Percentiles rank a stretch among this genome's conserved stretches.
Evolutionary conservation across 306 rosid species (phyloP).

Genomic region (Begonia fuchsioides): DNA sequence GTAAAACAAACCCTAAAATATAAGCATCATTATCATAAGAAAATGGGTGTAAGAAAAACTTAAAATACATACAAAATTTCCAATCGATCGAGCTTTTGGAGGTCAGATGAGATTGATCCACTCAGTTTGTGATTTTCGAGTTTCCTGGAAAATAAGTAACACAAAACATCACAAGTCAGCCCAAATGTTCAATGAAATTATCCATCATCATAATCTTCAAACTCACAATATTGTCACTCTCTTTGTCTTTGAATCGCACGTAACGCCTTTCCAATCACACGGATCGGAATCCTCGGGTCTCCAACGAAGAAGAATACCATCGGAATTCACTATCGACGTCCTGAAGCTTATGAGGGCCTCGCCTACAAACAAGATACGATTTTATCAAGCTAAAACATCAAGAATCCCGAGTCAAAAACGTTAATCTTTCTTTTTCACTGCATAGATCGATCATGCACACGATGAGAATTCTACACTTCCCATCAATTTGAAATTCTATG

Average conservation of each 20-base stretch:
- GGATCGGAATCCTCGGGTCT: conserved; percentile 89
- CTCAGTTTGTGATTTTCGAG: conserved; percentile 61
- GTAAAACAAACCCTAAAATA: no score
- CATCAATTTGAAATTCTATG: no score
- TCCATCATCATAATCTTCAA: background rate
- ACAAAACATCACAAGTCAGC: background rate
- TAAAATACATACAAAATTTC: conserved; percentile 56
- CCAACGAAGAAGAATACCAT: conserved; percentile 64
- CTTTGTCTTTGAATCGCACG: conserved; percentile 66
- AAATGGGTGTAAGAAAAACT: background rate
- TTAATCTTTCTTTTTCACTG: no score
- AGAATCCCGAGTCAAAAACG: no score
- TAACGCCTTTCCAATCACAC: conserved; percentile 87
- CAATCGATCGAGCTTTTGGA: conserved; percentile 74
- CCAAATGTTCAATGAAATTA: no score
- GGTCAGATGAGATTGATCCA: conserved; percentile 67
- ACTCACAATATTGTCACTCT: conserved; percentile 85
- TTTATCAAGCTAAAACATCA: no score
- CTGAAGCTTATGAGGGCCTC: conserved; percentile 68
- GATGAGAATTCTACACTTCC: no score
- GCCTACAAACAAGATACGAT: conserved; percentile 30
- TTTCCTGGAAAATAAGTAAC: conserved; percentile 42
- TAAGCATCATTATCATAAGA: conserved; percentile 1
- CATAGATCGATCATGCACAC: no score
- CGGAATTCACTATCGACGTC: conserved; percentile 54